Conservation (phyloP, 371 early-diverging fungal species). For the Mucor plumbeus region DNA sequence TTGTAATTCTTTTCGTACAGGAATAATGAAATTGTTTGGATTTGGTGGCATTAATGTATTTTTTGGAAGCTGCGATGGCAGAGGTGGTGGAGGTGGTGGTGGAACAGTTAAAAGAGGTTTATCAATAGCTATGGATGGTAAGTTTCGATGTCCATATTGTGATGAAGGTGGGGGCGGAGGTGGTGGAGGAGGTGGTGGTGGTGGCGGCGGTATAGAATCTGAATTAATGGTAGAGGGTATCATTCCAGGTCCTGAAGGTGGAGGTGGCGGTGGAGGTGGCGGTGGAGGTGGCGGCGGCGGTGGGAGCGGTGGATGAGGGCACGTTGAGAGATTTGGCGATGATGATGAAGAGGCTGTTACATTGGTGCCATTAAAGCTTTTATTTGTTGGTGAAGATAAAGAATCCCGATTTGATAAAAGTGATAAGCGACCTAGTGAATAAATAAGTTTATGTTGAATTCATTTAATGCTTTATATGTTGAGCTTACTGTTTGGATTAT, state of each 20-base stretch:
- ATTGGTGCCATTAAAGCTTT: neutral
- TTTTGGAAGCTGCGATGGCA: neutral
- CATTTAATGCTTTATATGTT: neutral
- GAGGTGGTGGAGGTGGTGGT: constrained; percentile 15
- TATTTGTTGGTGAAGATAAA: neutral
- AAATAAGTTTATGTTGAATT: neutral
- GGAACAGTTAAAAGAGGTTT: neutral
- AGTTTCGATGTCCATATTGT: neutral
- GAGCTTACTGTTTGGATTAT: neutral
- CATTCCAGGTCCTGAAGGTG: neutral
- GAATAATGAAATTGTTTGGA: constrained; percentile 2
- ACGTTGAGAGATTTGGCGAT: constrained; percentile 17
- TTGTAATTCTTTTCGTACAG: constrained; percentile 41
- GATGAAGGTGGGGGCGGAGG: constrained; percentile 29
- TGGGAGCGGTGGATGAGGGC: constrained; percentile 23
- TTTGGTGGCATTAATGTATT: neutral
- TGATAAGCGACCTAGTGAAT: neutral
- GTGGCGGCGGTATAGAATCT: neutral
- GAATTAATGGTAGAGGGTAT: neutral
- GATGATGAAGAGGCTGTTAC: constrained; percentile 14
- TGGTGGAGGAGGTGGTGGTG: constrained; percentile 15
- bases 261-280: constrained; percentile 11
- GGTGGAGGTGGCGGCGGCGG: constrained; percentile 18
- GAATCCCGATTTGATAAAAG: neutral
- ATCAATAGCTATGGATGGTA: neutral